Conservation (phyloP, 306 rosid genomes). For the Trichosanthes cucumerina region DNA sequence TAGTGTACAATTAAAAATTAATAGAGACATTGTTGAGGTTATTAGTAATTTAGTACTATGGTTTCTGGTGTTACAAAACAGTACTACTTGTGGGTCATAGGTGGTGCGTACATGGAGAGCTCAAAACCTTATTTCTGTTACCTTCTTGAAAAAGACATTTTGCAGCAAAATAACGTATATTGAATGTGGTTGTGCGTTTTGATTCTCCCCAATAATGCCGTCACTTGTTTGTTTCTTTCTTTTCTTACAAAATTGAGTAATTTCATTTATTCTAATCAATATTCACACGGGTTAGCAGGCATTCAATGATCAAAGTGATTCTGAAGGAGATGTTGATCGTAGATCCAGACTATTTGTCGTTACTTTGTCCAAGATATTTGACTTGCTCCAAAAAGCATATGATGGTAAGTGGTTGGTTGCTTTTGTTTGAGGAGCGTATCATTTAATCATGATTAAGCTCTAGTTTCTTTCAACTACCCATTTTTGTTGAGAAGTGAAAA, state of each 20-base stretch:
- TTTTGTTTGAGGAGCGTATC: conserved; percentile 8
- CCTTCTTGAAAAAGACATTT: not conserved
- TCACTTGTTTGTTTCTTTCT: not conserved
- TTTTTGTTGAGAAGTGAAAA: not conserved
- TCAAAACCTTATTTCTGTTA: not conserved
- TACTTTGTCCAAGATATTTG: conserved; percentile 55
- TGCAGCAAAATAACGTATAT: not conserved
- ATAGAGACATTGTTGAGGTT: not conserved
- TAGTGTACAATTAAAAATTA: not conserved
- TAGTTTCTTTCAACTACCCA: not conserved
- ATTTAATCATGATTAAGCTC: not conserved
- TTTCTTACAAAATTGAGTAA: not conserved
- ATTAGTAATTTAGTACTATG: not conserved
- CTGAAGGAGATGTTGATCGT: conserved; percentile 39
- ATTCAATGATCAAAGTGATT: conserved; percentile 55
- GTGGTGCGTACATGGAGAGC: not conserved
- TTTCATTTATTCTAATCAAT: conserved; percentile 5
- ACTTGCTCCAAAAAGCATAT: conserved; percentile 57
- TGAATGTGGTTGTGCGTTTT: not conserved
- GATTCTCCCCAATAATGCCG: not conserved
- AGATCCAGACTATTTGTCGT: conserved; percentile 46
- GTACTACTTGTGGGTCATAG: not conserved
- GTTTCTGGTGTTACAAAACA: not conserved
- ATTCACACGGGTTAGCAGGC: conserved; percentile 25
- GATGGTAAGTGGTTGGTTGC: conserved; percentile 33